Percentiles rank a stretch among this genome's conserved stretches.
phyloP scores from a whole-genome alignment of 1,284 basidiomycete genomes.

The Sporisorium exsertum region DNA sequence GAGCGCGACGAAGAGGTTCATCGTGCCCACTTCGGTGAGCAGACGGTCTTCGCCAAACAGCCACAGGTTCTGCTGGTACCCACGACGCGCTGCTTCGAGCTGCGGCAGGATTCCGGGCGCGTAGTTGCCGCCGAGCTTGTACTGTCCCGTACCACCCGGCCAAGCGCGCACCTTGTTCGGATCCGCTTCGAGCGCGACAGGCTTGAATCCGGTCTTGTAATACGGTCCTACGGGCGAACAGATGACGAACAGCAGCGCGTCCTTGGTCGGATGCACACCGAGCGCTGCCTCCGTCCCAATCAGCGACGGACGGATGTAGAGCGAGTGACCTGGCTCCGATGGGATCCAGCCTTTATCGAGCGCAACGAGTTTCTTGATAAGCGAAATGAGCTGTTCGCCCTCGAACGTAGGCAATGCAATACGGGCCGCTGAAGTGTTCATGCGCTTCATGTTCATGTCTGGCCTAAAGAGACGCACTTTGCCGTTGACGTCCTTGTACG shows the following conservation, averaged over 20 bases:
- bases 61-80: slow-evolving; percentile 97
- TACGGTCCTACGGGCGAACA: slow-evolving; percentile 86
- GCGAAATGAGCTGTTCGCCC: slow-evolving; percentile 80
- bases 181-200: slow-evolving; percentile 89
- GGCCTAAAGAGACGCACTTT: slow-evolving; percentile 91
- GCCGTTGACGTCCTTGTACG: slow-evolving; percentile 84
- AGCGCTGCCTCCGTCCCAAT: slow-evolving; percentile 92
- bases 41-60: slow-evolving; percentile 74
- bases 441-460: slow-evolving; percentile 93
- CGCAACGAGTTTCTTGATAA: slow-evolving; percentile 89
- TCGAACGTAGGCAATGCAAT: slow-evolving; percentile 86
- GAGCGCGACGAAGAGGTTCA: slow-evolving; percentile 95
- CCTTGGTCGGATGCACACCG: slow-evolving; percentile 86
- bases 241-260: slow-evolving; percentile 94
- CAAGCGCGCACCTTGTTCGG: slow-evolving; percentile 79
- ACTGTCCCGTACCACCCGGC: slow-evolving; percentile 67
- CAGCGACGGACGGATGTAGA: slow-evolving; percentile 85
- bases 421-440: slow-evolving; percentile 76
- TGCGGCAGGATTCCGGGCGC: slow-evolving; percentile 75
- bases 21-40: slow-evolving; percentile 77
- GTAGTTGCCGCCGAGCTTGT: slow-evolving; percentile 68
- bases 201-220: slow-evolving; percentile 95
- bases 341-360: slow-evolving; percentile 95
- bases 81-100: slow-evolving; percentile 81
- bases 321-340: slow-evolving; percentile 84